phyloP scores from a whole-genome alignment of 805 yeast genomes.

The Yarrowia yakushimensis region DNA sequence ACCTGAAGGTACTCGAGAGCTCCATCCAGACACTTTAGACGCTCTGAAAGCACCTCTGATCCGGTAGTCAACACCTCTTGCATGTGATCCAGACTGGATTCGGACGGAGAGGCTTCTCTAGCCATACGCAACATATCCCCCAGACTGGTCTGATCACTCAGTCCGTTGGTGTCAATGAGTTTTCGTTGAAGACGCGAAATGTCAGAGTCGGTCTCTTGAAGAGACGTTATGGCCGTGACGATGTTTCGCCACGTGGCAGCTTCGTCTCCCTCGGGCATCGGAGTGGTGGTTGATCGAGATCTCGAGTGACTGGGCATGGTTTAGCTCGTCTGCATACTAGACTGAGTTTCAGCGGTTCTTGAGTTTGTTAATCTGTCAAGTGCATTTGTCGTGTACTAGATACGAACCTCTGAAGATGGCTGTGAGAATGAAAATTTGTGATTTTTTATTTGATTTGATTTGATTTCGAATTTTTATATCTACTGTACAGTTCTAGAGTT shows the following conservation, averaged over 20 bases:
- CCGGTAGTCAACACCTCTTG: constrained; percentile 12
- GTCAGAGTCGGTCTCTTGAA: constrained; percentile 15
- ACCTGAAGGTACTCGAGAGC: constrained; percentile 19
- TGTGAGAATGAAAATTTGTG: too few relatives aligned
- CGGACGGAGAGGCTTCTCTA: constrained; percentile 14
- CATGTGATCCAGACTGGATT: background rate
- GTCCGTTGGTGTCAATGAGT: constrained; percentile 14
- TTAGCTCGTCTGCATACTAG: constrained; percentile 12
- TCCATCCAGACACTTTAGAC: constrained; percentile 15
- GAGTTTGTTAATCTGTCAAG: background rate
- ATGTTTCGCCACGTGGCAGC: constrained; percentile 17
- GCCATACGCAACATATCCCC: constrained; percentile 6
- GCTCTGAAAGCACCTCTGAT: constrained; percentile 16
- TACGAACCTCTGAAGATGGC: too few relatives aligned
- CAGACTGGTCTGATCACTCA: constrained; percentile 7
- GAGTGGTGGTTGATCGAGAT: constrained; percentile 24
- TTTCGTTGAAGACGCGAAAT: constrained; percentile 12
- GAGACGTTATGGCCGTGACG: constrained; percentile 10
- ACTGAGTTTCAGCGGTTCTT: constrained; percentile 5
- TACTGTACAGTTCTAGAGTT: background rate
- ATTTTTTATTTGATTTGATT: too few relatives aligned
- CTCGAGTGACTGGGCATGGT: constrained; percentile 23
- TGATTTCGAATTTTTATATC: too few relatives aligned
- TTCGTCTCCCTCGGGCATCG: constrained; percentile 25
- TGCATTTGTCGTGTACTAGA: background rate